Evolutionary conservation across 1,284 basidiomycete genomes (phyloP).

Genomic region (Cryptococcus maquisensis): DNA sequence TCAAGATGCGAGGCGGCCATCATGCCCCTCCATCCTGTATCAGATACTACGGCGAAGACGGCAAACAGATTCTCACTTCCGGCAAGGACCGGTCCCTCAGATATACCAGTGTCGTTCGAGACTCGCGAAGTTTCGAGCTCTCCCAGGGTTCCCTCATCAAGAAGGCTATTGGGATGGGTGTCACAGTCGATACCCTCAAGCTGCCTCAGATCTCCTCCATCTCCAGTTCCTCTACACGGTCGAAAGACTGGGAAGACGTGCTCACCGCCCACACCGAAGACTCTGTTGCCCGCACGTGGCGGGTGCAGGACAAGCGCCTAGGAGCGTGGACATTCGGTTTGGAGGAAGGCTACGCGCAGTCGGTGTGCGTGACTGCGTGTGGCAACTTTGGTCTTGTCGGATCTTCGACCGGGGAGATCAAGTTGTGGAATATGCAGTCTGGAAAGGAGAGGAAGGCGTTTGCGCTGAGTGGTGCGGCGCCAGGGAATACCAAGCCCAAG

Average conservation of each 20-base stretch:
- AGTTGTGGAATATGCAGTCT: constrained; percentile 95
- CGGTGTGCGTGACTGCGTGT: constrained; percentile 88
- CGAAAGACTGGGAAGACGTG: constrained; percentile 98
- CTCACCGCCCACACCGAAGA: constrained; percentile 83
- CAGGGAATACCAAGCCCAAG: constrained; percentile 54
- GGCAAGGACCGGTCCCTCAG: constrained; percentile 77
- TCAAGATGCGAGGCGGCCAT: constrained; percentile 91
- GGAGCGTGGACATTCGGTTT: constrained; percentile 61
- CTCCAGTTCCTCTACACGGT: constrained; percentile 71
- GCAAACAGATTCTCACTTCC: constrained; percentile 87
- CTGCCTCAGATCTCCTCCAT: constrained; percentile 72
- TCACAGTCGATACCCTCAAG: constrained; percentile 75
- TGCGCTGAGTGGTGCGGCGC: constrained; percentile 56
- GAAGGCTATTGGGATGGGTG: constrained; percentile 74
- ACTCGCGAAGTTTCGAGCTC: constrained; percentile 88
- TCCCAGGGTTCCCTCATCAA: constrained; percentile 87
- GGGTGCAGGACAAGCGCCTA: constrained; percentile 71
- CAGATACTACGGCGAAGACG: constrained; percentile 92
- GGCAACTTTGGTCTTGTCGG: constrained; percentile 91
- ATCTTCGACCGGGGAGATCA: constrained; percentile 70
- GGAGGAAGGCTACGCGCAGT: constrained; percentile 51
- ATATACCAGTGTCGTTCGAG: constrained; percentile 86
- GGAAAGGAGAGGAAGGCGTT: constrained; percentile 80
- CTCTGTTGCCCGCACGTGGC: constrained; percentile 76
- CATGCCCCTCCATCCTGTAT: constrained; percentile 86